Evolutionary conservation across 2,329 filamentous ascomycete species (phyloP).

Genomic region (Trichophyton equinum): DNA sequence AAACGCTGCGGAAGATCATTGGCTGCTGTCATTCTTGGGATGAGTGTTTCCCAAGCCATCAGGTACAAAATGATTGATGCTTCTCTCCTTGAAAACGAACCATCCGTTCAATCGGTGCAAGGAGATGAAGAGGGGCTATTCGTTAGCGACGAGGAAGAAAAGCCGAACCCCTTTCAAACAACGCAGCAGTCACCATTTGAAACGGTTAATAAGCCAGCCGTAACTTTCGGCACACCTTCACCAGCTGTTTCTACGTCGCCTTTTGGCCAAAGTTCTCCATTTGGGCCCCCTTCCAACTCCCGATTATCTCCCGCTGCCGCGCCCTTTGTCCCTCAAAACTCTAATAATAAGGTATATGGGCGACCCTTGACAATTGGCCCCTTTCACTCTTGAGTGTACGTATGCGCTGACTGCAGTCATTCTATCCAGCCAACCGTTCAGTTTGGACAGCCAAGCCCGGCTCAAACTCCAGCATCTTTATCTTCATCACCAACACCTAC

Average conservation of each 20-base stretch:
- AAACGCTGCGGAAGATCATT: conserved; percentile 45
- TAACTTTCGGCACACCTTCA: not conserved
- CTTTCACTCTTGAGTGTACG: not conserved
- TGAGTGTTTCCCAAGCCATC: conserved; percentile 41
- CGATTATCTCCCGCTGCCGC: conserved; percentile 12
- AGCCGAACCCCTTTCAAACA: not conserved
- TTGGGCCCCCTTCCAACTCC: not conserved
- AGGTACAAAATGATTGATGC: conserved; percentile 39
- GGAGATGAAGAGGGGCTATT: conserved; percentile 26
- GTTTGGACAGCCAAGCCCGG: conserved; percentile 8
- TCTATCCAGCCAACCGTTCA: not conserved
- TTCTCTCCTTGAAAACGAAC: conserved; percentile 22
- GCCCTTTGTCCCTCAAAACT: conserved; percentile 9
- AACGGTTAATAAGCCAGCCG: not conserved
- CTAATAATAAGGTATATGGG: not conserved
- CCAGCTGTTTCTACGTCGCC: not conserved
- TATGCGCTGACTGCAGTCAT: not conserved
- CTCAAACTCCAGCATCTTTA: not conserved
- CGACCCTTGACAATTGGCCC: not conserved
- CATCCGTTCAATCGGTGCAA: conserved; percentile 18
- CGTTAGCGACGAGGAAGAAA: conserved; percentile 25
- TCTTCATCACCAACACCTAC: not conserved
- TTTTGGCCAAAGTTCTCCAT: not conserved
- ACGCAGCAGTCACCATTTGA: not conserved
- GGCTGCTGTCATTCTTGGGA: conserved; percentile 46